Percentiles rank a stretch among this genome's conserved stretches.
Evolutionary conservation across 1,284 basidiomycete genomes (phyloP).

Genomic region (Ustilago nuda): DNA sequence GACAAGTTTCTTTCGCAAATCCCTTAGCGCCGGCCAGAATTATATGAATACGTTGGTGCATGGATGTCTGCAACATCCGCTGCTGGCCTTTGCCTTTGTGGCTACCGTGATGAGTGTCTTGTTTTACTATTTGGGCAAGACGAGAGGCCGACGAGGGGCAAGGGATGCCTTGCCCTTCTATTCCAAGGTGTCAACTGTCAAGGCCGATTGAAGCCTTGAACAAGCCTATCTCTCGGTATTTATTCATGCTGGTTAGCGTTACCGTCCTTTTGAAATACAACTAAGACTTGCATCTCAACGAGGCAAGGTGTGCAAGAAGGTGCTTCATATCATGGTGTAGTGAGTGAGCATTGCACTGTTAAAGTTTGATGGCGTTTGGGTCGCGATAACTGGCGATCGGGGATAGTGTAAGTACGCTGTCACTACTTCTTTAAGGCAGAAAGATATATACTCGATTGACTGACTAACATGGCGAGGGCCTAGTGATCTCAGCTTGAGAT

Average conservation of each 20-base stretch:
- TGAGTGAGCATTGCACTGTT: too few species aligned
- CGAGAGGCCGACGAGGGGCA: not conserved
- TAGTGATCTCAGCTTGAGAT: too few species aligned
- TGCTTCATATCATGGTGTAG: too few species aligned
- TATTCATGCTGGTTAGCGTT: constrained; percentile 2
- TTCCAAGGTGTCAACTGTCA: constrained; percentile 46
- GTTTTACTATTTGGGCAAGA: constrained; percentile 37
- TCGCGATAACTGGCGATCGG: too few species aligned
- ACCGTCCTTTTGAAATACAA: not conserved
- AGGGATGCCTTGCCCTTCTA: constrained; percentile 34
- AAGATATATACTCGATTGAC: too few species aligned
- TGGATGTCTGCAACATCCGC: constrained; percentile 29
- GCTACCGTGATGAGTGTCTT: constrained; percentile 22
- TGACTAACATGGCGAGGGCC: too few species aligned
- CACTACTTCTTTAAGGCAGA: too few species aligned
- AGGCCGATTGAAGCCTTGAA: constrained; percentile 26
- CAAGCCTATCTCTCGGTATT: not conserved
- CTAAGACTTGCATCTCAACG: too few species aligned
- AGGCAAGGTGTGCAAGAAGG: too few species aligned
- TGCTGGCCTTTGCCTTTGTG: constrained; percentile 40
- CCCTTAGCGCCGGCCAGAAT: constrained; percentile 37
- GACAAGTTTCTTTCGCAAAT: constrained; percentile 45
- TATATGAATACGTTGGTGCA: constrained; percentile 30
- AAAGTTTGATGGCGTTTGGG: too few species aligned
- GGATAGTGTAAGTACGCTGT: too few species aligned